These are phyloP conservation scores for Malassezia brasiliensis DNA, from an alignment of 1,284 basidiomycete genomes.

Conservation along the genomic window DNA sequence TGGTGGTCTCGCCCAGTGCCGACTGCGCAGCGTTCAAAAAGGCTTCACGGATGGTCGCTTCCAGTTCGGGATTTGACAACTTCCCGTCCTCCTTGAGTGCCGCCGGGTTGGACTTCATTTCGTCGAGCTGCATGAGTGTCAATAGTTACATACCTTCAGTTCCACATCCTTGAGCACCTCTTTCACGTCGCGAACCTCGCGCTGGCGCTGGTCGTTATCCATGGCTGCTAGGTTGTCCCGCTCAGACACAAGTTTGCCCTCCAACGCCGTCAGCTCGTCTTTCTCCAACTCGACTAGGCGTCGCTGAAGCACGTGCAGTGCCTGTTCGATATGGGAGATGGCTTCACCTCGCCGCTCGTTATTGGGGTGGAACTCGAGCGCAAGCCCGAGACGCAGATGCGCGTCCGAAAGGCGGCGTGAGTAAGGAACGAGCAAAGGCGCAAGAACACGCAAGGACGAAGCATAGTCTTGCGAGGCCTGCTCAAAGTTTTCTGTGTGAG, in stretches of 20 bases:
- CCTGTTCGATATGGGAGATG: constrained; percentile 27
- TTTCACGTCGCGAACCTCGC: constrained; percentile 31
- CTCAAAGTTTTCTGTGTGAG: constrained; percentile 35
- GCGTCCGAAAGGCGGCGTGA: constrained; percentile 44
- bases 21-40: constrained; percentile 29
- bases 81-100: constrained; percentile 28
- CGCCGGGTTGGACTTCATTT: constrained; percentile 25
- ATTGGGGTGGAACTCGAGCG: constrained; percentile 44
- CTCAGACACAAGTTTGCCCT: not conserved
- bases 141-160: constrained; percentile 19
- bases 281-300: constrained; percentile 26
- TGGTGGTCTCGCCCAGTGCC: not conserved
- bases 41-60: constrained; percentile 42
- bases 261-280: not conserved
- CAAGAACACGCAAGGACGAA: constrained; percentile 26
- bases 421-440: constrained; percentile 29
- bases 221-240: constrained; percentile 22
- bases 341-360: constrained; percentile 25
- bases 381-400: constrained; percentile 40
- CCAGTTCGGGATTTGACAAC: constrained; percentile 29
- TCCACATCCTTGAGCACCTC: constrained; percentile 40
- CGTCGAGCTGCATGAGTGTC: constrained; percentile 23
- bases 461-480: constrained; percentile 42
- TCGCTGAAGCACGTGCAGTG: constrained; percentile 22
- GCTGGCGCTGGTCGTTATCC: constrained; percentile 18